A percentile compares a stretch with the other conserved stretches of the same genome.
These are phyloP conservation scores for Pseudogymnoascus sp. DNA, from an alignment of 2,329 filamentous ascomycete genomes.

Conservation along the genomic window DNA sequence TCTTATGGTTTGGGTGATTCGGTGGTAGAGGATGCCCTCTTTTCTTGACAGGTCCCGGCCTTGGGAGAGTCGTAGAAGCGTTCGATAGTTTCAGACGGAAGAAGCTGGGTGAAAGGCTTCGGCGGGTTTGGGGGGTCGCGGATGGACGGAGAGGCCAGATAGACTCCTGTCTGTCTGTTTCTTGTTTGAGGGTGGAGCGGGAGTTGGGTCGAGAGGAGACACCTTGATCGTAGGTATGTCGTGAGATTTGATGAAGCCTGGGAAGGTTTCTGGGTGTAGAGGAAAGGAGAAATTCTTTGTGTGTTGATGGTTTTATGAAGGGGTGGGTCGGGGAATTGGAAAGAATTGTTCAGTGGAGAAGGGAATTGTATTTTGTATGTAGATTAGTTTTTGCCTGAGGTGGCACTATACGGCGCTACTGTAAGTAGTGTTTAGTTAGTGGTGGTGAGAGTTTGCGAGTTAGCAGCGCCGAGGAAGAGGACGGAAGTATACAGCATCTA, in stretches of 20 bases:
- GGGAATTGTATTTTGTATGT: constrained; percentile 5
- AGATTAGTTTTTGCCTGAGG: constrained; percentile 6
- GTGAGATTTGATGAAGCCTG: not conserved
- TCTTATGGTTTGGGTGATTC: constrained; percentile 22
- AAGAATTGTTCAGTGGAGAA: constrained; percentile 7
- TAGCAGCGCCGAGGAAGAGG: not conserved
- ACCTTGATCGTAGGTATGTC: not conserved
- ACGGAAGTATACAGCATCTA: not conserved
- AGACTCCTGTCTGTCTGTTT: constrained; percentile 1
- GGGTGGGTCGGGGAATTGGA: constrained; percentile 4
- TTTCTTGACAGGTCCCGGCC: constrained; percentile 8
- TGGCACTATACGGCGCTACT: constrained; percentile 2
- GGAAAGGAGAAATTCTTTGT: not conserved
- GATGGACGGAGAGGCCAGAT: constrained; percentile 11
- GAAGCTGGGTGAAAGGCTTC: constrained; percentile 7
- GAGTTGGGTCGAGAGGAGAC: not conserved
- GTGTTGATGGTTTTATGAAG: constrained; percentile 3
- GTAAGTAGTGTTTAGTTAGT: not conserved
- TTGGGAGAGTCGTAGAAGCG: constrained; percentile 8
- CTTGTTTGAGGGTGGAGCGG: not conserved
- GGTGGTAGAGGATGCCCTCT: constrained; percentile 19
- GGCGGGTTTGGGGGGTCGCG: constrained; percentile 8
- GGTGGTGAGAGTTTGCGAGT: not conserved
- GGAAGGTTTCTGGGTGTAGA: not conserved
- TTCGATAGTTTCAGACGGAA: constrained; percentile 9